phyloP scores from a whole-genome alignment of 2,329 filamentous ascomycete species.

The Colletotrichum sp. region DNA sequence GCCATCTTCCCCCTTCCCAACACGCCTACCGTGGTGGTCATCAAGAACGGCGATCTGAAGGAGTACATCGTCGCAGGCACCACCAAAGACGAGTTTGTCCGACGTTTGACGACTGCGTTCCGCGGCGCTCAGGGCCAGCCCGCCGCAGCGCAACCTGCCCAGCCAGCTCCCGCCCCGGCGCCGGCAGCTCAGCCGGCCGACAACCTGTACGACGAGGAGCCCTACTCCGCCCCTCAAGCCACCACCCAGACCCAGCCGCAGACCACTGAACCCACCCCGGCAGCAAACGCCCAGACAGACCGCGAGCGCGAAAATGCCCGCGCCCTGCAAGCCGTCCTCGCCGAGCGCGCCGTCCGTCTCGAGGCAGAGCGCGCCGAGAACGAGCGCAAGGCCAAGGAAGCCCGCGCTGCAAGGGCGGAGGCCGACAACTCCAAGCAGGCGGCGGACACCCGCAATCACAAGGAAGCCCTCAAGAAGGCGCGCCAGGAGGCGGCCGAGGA shows the following conservation, averaged over 20 bases:
- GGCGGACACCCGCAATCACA: conserved; percentile 48
- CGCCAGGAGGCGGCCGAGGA: conserved; percentile 72
- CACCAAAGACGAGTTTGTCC: conserved; percentile 69
- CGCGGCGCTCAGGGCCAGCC: conserved; percentile 1
- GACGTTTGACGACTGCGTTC: conserved; percentile 50
- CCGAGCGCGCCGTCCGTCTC: conserved; percentile 55
- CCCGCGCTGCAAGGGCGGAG: conserved; percentile 51
- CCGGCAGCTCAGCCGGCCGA: background rate
- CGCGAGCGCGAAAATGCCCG: conserved; percentile 22
- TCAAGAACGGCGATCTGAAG: conserved; percentile 78
- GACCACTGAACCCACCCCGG: background rate
- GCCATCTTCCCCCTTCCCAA: conserved; percentile 83
- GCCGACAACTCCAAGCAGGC: conserved; percentile 31
- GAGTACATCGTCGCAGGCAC: conserved; percentile 75
- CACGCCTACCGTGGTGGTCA: conserved; percentile 80
- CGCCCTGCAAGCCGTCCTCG: conserved; percentile 42
- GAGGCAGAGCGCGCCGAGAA: conserved; percentile 46
- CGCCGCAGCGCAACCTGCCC: background rate
- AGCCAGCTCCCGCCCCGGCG: background rate
- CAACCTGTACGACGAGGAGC: background rate
- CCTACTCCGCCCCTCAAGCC: background rate
- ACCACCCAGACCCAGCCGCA: background rate
- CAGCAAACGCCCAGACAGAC: conserved; percentile 20
- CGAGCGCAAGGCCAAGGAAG: conserved; percentile 55
- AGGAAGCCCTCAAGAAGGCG: conserved; percentile 63